Conservation (phyloP, 345 rosid genomes). For the Populus deltoides region DNA sequence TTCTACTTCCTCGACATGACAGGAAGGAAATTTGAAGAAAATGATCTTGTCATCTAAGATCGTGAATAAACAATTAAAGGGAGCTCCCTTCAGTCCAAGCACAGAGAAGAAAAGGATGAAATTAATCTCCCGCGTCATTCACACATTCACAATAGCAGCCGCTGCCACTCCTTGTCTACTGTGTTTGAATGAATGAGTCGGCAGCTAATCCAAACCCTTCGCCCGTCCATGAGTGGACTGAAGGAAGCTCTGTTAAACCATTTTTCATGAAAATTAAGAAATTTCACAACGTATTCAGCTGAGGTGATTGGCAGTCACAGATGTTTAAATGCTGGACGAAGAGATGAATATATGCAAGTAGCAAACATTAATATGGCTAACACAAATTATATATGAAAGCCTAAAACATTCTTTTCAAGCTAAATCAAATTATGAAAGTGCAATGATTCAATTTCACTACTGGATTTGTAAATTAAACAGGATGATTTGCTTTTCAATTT, state of each 20-base stretch:
- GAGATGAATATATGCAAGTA: not conserved
- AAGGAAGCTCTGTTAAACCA: slow-evolving; percentile 43
- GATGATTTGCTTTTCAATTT: not conserved
- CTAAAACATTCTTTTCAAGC: not conserved
- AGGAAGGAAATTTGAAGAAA: not conserved
- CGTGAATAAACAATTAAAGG: slow-evolving; percentile 16
- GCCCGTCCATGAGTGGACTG: slow-evolving; percentile 44
- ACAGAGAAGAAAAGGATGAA: slow-evolving; percentile 40
- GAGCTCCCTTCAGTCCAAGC: slow-evolving; percentile 62
- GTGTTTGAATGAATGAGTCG: slow-evolving; percentile 52
- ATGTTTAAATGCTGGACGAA: not conserved
- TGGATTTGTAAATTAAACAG: not conserved
- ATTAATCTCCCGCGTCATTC: slow-evolving; percentile 34
- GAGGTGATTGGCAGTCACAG: no score
- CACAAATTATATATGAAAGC: not conserved
- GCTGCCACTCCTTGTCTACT: slow-evolving; percentile 12
- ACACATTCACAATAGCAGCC: slow-evolving; percentile 24
- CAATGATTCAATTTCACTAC: not conserved
- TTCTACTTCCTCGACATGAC: not conserved
- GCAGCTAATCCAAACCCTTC: slow-evolving; percentile 46
- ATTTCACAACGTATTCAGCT: not conserved
- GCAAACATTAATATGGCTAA: not conserved
- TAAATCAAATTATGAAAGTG: not conserved
- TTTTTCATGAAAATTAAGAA: not conserved
- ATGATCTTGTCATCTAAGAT: not conserved